Percentiles rank a stretch among this genome's conserved stretches.
Evolutionary conservation across 2,329 filamentous ascomycete genomes (phyloP).

Genomic region (Phaeoacremonium minimum): DNA sequence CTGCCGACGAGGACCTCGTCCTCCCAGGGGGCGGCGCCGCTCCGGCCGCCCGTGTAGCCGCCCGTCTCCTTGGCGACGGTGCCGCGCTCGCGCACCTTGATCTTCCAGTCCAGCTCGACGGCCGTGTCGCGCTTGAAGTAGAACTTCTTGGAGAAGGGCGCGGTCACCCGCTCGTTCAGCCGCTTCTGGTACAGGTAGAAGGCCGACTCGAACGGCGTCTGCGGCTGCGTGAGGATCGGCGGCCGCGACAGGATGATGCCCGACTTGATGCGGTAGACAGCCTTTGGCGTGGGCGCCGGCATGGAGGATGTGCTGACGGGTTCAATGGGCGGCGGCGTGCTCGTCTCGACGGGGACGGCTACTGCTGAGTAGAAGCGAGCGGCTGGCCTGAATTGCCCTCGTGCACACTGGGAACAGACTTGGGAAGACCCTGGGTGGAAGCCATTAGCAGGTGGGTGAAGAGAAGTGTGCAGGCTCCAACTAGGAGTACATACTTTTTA

Average conservation of each 20-base stretch:
- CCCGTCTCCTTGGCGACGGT: conserved; percentile 82
- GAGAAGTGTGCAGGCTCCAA: conserved; percentile 1
- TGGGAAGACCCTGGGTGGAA: conserved; percentile 21
- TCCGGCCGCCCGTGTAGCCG: conserved; percentile 63
- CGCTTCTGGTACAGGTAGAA: conserved; percentile 98
- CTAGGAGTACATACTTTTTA: conserved; percentile 36
- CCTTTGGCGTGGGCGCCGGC: conserved; percentile 12
- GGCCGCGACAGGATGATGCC: conserved; percentile 84
- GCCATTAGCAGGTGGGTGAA: conserved; percentile 17
- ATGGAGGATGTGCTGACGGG: conserved; percentile 16
- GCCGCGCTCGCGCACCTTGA: conserved; percentile 71
- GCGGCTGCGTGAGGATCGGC: conserved; percentile 77
- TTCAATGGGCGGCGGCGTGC: conserved; percentile 15
- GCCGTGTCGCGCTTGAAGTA: conserved; percentile 93
- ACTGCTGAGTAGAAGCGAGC: conserved; percentile 27
- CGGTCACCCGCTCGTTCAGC: conserved; percentile 83
- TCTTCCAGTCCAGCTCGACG: conserved; percentile 81
- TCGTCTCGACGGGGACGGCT: conserved; percentile 18
- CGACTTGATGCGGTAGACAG: conserved; percentile 45
- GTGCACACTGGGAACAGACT: conserved; percentile 29
- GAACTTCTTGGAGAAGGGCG: conserved; percentile 86
- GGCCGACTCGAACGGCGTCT: conserved; percentile 84
- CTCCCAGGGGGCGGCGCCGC: conserved; percentile 72
- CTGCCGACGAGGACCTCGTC: conserved; percentile 83
- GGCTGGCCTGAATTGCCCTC: conserved; percentile 19